Evolutionary conservation across 2,329 filamentous ascomycete species (phyloP).

Genomic region (Scedosporium boydii): DNA sequence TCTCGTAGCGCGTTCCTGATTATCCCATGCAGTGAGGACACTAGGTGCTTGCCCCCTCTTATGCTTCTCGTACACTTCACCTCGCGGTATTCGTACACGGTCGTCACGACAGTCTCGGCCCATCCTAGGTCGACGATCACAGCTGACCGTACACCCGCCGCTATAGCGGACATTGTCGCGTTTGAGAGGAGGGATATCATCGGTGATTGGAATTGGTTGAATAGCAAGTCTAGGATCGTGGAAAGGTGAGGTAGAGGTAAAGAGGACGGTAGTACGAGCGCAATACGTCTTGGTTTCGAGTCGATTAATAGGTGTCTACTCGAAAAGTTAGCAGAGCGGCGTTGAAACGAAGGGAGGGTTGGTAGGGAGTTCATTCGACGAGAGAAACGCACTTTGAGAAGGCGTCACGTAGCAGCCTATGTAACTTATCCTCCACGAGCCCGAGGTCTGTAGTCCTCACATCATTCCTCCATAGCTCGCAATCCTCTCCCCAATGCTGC

Average conservation of each 20-base stretch:
- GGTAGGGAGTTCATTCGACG: not conserved
- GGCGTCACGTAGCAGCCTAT: conserved; percentile 69
- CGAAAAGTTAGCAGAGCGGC: conserved; percentile 8
- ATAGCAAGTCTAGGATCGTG: conserved; percentile 65
- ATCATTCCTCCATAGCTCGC: conserved; percentile 74
- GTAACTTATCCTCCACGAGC: conserved; percentile 77
- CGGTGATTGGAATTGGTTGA: conserved; percentile 70
- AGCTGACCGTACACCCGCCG: conserved; percentile 76
- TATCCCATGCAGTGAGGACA: conserved; percentile 58
- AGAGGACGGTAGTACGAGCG: conserved; percentile 67
- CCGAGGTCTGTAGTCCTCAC: conserved; percentile 64
- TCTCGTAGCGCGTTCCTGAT: conserved; percentile 36
- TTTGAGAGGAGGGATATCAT: conserved; percentile 72
- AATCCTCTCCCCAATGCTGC: conserved; percentile 50
- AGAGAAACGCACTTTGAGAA: conserved; percentile 58
- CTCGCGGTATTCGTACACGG: conserved; percentile 84
- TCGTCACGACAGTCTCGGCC: conserved; percentile 79
- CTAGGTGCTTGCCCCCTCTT: conserved; percentile 63
- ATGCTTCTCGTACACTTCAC: conserved; percentile 61
- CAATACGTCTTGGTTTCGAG: conserved; percentile 63
- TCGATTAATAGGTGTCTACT: conserved; percentile 57
- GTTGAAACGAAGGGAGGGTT: not conserved
- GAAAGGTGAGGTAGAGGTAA: conserved; percentile 73
- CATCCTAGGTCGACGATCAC: conserved; percentile 87
- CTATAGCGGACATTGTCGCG: conserved; percentile 63